phyloP scores from a whole-genome alignment of 768 basidiomycete genomes.

The Psilocybe subaeruginosa region DNA sequence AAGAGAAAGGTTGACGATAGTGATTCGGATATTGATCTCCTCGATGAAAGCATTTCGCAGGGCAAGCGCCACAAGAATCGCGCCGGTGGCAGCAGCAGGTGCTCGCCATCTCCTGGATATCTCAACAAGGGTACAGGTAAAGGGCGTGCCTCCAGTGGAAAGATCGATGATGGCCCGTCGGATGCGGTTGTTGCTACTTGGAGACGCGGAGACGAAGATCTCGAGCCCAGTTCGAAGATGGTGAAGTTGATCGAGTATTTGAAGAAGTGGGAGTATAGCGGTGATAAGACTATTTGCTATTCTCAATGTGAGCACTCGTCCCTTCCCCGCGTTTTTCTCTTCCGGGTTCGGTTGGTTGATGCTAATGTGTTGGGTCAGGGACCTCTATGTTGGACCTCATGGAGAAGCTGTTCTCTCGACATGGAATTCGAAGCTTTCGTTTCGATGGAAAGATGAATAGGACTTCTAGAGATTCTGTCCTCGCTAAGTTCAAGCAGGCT shows the following conservation, averaged over 20 bases:
- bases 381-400: constrained; percentile 73
- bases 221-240: constrained; percentile 77
- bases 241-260: constrained; percentile 54
- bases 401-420: constrained; percentile 58
- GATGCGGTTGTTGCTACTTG: constrained; percentile 54
- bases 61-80: constrained; percentile 21
- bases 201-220: constrained; percentile 60
- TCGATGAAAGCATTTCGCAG: constrained; percentile 26
- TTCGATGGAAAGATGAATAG: constrained; percentile 76
- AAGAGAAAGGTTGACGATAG: constrained; percentile 24
- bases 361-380: constrained; percentile 44
- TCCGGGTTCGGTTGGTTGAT: background rate
- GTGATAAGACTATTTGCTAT: constrained; percentile 73
- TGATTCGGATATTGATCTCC: constrained; percentile 24
- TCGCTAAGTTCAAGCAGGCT: constrained; percentile 55
- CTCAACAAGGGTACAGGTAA: constrained; percentile 30
- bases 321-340: background rate
- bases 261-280: constrained; percentile 58
- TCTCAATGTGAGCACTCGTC: constrained; percentile 58
- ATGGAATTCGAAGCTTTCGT: constrained; percentile 60
- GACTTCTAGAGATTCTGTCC: constrained; percentile 47
- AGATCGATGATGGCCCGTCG: constrained; percentile 35
- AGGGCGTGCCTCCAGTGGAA: constrained; percentile 17
- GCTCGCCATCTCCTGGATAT: constrained; percentile 3
- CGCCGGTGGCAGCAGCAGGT: background rate